Evolutionary conservation across 768 basidiomycete species (phyloP), one percentile per base, ranked within the genome.

Genomic region (Tylopilus sp.): DNA sequence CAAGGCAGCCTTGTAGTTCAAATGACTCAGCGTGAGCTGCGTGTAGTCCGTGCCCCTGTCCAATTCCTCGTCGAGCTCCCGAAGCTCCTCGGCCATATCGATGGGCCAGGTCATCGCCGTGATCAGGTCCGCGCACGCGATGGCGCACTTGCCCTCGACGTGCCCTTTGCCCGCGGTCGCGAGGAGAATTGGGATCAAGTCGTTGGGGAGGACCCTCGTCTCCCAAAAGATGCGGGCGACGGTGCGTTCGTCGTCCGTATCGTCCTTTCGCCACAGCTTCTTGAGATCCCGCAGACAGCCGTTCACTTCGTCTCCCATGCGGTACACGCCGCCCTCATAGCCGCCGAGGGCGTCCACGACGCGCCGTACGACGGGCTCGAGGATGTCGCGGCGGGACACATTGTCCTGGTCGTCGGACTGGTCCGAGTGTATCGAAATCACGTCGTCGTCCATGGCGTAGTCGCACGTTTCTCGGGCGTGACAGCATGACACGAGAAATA

Each of bases 91-190:
- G 1, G 92, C 89, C 57, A 98, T 76, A 70, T 98, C 92, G 49
- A 99, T 96, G 1, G 97, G 97, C 97, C 97, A 99, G 2, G 96
- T 98, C 90, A 99, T 91, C 0, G 95, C 94, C 0, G 92, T 90
- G 67, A 98, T 86, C 22, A 99, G 76, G 66, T 98, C 97, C 9
- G 85, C 86, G 57, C 86, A 88, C 1, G 86, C 82, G 25, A 96
- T 80, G 0, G 91, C 92, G 44, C 89, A 78, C 61, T 86, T 89
- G 70, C 93, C 89, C 58, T 92, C 89, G 29, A 88, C 84, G 21
- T 76, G 70, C 1, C 89, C 89, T 47, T 83, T 81, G 12, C 89
- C 89, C 1, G 89, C 88, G 1, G 91, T 93, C 54, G 80, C 80
- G 45, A 90, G 76, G 13, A 98, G 76, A 50, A 98, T 88, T 17